phyloP scores from a whole-genome alignment of 2,329 filamentous ascomycete species.

The Cladosporium austrohemisphaericum region DNA sequence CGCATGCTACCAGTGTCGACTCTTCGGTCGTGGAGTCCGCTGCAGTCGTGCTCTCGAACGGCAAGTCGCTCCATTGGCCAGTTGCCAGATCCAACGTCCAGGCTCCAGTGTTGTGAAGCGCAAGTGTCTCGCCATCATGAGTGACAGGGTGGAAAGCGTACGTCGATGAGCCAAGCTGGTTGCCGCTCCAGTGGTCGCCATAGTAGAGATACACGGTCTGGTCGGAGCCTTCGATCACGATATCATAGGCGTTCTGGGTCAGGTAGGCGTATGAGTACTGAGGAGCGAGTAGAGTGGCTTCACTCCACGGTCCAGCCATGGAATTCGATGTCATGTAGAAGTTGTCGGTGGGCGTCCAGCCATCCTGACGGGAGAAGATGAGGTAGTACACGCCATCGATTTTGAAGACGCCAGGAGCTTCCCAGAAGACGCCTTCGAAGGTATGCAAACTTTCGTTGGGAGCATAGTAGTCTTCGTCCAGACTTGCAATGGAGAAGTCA shows the following conservation, averaged over 20 bases:
- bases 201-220: conserved; percentile 53
- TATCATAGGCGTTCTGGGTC: conserved; percentile 59
- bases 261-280: conserved; percentile 55
- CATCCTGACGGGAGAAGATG: conserved; percentile 51
- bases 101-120: conserved; percentile 24
- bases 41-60: conserved; percentile 21
- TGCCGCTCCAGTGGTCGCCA: conserved; percentile 62
- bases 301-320: conserved; percentile 58
- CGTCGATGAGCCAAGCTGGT: conserved; percentile 45
- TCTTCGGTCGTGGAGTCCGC: conserved; percentile 20
- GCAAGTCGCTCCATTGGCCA: conserved; percentile 23
- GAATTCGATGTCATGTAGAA: conserved; percentile 57
- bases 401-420: conserved; percentile 63
- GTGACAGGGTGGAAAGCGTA: conserved; percentile 28
- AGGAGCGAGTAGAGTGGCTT: conserved; percentile 58
- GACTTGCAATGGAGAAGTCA: conserved; percentile 25
- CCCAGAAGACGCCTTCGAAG: conserved; percentile 33
- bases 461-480: conserved; percentile 26
- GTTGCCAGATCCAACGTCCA: conserved; percentile 26
- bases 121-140: conserved; percentile 20
- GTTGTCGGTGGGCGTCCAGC: conserved; percentile 62
- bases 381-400: conserved; percentile 59
- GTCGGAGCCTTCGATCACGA: conserved; percentile 41
- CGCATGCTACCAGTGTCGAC: conserved; percentile 18
- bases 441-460: conserved; percentile 23